A percentile compares a stretch with the other conserved stretches of the same genome.
Evolutionary conservation across 1,284 basidiomycete genomes (phyloP).

Genomic region (Austropuccinia psidii): DNA sequence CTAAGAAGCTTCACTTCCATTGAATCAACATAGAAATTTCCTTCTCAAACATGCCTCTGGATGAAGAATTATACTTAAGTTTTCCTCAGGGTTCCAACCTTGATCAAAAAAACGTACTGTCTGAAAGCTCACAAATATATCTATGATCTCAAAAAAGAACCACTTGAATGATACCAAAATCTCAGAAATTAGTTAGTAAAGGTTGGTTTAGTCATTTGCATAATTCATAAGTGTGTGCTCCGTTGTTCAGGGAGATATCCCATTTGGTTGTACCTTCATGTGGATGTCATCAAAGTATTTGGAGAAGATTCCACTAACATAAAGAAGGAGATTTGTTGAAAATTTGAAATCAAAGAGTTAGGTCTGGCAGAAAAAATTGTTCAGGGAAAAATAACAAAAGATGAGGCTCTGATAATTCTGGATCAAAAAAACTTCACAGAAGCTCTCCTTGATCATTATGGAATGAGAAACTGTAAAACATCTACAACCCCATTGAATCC

Average conservation of each 20-base stretch:
- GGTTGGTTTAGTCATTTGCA: background rate
- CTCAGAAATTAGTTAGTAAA: background rate
- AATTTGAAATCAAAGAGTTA: background rate
- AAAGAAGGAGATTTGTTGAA: background rate
- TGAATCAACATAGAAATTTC: background rate
- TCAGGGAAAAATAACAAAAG: background rate
- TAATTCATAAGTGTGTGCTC: background rate
- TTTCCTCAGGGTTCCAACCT: background rate
- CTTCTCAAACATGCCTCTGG: too few relatives aligned
- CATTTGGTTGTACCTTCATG: background rate
- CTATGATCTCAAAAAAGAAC: background rate
- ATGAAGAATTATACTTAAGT: too few relatives aligned
- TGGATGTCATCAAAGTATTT: background rate
- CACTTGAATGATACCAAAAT: background rate
- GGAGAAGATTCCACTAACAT: background rate
- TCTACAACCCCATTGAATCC: background rate
- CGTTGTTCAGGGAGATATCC: background rate
- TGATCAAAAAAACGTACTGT: background rate
- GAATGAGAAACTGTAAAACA: background rate
- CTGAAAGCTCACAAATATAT: background rate
- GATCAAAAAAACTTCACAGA: background rate
- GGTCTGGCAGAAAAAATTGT: background rate
- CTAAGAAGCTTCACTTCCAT: background rate
- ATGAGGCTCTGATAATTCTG: background rate
- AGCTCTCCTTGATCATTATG: background rate